Base-by-base conservation (phyloP, 192 early-diverging fungal genomes). In the Coemansia aciculifera region DNA sequence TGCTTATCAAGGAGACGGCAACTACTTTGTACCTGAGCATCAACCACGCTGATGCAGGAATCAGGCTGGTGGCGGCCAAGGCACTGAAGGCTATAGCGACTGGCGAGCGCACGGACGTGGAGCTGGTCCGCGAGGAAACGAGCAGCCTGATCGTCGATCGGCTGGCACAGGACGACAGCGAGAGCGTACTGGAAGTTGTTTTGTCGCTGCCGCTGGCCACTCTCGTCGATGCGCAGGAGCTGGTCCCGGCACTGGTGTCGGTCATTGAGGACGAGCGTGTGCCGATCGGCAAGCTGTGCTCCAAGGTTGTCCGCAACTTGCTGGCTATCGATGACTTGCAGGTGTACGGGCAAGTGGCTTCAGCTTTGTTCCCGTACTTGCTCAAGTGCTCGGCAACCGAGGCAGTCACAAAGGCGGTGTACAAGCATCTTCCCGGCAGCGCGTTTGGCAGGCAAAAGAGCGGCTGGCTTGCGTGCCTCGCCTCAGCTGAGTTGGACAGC, bases 11-110 rank as follows among this genome's bases (percentile, higher is more conserved):
- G 62, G 88, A 90, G 44, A 84, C 87, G 5, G 87, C 87, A 52
- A 94, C 93, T 1, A 94, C 92, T 3, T 74, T 97, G 23, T 95
- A 86, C 66, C 85, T 95, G 57, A 89, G 90, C 81, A 79, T 97
- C 54, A 87, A 91, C 60, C 90, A 93, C 61, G 81, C 86, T 1
- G 87, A 95, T 19, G 62, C 86, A 0, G 82, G 86, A 12, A 86
- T 93, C 23, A 87, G 95, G 9, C 73, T 92, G 29, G 64, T 91
- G 5, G 93, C 89, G 15, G 71, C 92, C 17, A 86, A 89, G 64
- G 89, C 88, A 59, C 69, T 95, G 38, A 68, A 69, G 21, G 84
- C 83, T 24, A 84, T 92, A 37, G 71, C 86, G 19, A 51, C 71
- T 27, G 86, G 84, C 9, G 76, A 76, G 39, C 68, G 68, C 11